Evolutionary conservation across 768 basidiomycete species (phyloP).

Genomic region (Agrocybe pediades): DNA sequence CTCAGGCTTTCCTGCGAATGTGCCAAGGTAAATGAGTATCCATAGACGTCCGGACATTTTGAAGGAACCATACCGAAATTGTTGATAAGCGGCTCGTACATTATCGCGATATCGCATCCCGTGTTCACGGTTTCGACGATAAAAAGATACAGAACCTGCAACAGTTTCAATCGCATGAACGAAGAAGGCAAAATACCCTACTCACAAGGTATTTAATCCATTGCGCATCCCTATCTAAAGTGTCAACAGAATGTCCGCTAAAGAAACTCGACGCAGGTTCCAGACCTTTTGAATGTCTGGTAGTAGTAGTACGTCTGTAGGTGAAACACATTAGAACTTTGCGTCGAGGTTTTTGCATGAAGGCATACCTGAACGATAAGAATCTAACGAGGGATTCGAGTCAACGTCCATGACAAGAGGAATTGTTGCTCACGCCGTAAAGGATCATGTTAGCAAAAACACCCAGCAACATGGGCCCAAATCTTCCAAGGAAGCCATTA

Average conservation of each 20-base stretch:
- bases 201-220: constrained; percentile 44
- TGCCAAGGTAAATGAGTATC: background rate
- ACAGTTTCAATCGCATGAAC: background rate
- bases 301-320: constrained; percentile 39
- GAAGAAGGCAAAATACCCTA: background rate
- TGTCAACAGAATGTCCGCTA: background rate
- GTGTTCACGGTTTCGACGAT: constrained; percentile 44
- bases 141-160: constrained; percentile 45
- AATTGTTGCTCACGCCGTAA: constrained; percentile 40
- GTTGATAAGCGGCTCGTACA: constrained; percentile 47
- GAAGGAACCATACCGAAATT: constrained; percentile 33
- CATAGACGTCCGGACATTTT: background rate
- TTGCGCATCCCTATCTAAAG: constrained; percentile 39
- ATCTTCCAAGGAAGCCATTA: no score
- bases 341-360: no score
- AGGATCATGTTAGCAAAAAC: constrained; percentile 45
- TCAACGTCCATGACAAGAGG: background rate
- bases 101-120: constrained; percentile 43
- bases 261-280: background rate
- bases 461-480: constrained; percentile 48
- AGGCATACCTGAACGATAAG: constrained; percentile 33
- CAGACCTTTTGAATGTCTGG: constrained; percentile 40
- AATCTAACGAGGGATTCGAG: background rate
- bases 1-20: constrained; percentile 29
- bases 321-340: background rate